Percentiles rank a stretch among this genome's conserved stretches.
Evolutionary conservation across 805 yeast species (phyloP).

Genomic region (Lipomyces chichibuensis): DNA sequence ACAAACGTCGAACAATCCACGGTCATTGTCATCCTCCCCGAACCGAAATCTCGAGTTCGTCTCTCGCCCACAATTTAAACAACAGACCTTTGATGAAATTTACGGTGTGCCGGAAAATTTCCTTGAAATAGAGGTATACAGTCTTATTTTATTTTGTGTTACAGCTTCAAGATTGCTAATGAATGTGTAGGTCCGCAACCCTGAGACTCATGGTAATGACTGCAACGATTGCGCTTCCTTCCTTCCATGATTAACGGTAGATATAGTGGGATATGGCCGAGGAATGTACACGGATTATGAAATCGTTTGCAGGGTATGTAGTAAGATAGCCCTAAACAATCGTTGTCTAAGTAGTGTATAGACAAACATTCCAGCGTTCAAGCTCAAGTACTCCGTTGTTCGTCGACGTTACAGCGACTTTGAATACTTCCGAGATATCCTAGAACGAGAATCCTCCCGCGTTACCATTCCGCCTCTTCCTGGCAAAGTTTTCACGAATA

Average conservation of each 20-base stretch:
- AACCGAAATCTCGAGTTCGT: conserved; percentile 27
- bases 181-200: conserved; percentile 55
- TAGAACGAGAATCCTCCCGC: conserved; percentile 74
- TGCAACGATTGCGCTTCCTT: neutral
- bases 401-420: conserved; percentile 90
- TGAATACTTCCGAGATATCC: conserved; percentile 71
- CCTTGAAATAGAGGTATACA: conserved; percentile 79
- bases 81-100: conserved; percentile 74
- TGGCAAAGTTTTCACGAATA: conserved; percentile 77
- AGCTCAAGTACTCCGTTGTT: conserved; percentile 62
- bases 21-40: conserved; percentile 24
- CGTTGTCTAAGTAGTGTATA: conserved; percentile 15
- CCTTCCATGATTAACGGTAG: neutral
- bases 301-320: conserved; percentile 66
- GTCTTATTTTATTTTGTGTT: neutral
- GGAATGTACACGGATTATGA: conserved; percentile 90
- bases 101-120: conserved; percentile 96
- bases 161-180: neutral
- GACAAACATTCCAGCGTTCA: conserved; percentile 89
- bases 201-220: conserved; percentile 65
- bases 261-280: conserved; percentile 48
- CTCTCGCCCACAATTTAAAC: conserved; percentile 49
- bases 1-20: conserved; percentile 1
- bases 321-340: neutral
- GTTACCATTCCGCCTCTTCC: conserved; percentile 88